Percentiles rank a stretch among this genome's conserved stretches.
These are phyloP conservation scores for Lentinula guzmanii DNA, from an alignment of 768 basidiomycete species.

Conservation along the genomic window DNA sequence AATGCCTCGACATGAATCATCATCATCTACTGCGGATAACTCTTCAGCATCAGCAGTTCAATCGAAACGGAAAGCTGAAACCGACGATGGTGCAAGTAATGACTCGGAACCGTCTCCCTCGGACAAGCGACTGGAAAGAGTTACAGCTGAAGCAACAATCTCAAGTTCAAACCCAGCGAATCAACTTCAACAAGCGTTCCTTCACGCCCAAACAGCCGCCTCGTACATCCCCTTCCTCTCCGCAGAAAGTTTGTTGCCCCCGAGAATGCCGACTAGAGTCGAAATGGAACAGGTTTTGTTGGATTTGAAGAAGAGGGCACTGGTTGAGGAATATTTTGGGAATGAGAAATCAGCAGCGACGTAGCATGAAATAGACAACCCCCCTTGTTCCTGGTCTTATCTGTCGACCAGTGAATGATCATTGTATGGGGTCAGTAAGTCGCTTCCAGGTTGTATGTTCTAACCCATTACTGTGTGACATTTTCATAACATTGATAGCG, in stretches of 20 bases:
- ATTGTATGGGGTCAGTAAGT: no score
- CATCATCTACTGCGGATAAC: constrained; percentile 25
- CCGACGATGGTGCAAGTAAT: not conserved
- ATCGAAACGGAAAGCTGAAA: constrained; percentile 13
- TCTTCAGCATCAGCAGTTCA: constrained; percentile 32
- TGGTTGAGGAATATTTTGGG: constrained; percentile 72
- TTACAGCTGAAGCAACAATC: constrained; percentile 15
- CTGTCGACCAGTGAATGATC: no score
- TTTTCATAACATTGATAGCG: no score
- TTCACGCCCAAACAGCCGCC: constrained; percentile 54
- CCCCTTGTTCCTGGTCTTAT: not conserved
- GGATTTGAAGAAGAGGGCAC: constrained; percentile 69
- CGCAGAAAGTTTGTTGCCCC: constrained; percentile 65
- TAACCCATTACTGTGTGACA: no score
- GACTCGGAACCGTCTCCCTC: constrained; percentile 9
- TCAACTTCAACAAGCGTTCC: constrained; percentile 15
- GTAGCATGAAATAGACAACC: constrained; percentile 9
- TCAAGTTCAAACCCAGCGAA: not conserved
- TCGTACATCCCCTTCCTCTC: constrained; percentile 72
- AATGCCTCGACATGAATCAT: constrained; percentile 38
- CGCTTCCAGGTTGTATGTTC: no score
- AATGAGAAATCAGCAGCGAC: constrained; percentile 17
- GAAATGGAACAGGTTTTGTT: constrained; percentile 80
- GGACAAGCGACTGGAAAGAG: not conserved
- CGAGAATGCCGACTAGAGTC: constrained; percentile 65